Evolutionary conservation across 2,329 filamentous ascomycete genomes (phyloP).

Genomic region (Fusarium siculi): DNA sequence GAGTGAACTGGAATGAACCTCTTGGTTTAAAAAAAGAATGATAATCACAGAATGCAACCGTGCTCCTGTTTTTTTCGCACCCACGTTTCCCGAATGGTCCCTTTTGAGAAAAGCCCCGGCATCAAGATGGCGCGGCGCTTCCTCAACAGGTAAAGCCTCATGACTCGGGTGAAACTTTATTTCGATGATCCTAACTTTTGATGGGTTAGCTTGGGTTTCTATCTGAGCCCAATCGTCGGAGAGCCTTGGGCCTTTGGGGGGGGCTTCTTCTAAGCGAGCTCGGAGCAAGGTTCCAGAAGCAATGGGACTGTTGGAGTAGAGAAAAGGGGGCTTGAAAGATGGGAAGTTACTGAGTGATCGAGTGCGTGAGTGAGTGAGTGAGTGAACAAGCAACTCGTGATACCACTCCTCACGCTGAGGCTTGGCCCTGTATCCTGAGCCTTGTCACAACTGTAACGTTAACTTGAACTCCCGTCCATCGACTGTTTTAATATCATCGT

Average conservation of each 20-base stretch:
- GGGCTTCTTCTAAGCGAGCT: neutral
- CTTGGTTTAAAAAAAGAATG: neutral
- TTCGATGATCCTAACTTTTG: conserved; percentile 15
- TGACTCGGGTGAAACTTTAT: conserved; percentile 36
- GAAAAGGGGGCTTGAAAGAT: neutral
- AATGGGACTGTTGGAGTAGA: neutral
- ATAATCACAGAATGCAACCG: neutral
- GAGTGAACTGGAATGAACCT: neutral
- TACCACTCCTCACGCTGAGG: neutral
- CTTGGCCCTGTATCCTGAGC: neutral
- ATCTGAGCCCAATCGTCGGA: conserved; percentile 16
- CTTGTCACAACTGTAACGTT: neutral
- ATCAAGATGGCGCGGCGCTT: conserved; percentile 37
- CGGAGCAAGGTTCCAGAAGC: neutral
- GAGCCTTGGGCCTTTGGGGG: neutral
- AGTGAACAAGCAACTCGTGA: neutral
- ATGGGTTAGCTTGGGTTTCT: conserved; percentile 13
- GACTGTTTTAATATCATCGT: neutral
- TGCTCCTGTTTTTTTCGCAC: conserved; percentile 4
- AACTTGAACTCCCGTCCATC: neutral
- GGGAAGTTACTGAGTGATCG: neutral
- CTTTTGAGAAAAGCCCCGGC: conserved; percentile 25
- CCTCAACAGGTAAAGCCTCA: conserved; percentile 29
- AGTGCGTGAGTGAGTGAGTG: neutral
- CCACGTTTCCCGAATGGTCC: conserved; percentile 4